Conservation (phyloP, 495 filamentous ascomycete species). For the Trichoderma virens region DNA sequence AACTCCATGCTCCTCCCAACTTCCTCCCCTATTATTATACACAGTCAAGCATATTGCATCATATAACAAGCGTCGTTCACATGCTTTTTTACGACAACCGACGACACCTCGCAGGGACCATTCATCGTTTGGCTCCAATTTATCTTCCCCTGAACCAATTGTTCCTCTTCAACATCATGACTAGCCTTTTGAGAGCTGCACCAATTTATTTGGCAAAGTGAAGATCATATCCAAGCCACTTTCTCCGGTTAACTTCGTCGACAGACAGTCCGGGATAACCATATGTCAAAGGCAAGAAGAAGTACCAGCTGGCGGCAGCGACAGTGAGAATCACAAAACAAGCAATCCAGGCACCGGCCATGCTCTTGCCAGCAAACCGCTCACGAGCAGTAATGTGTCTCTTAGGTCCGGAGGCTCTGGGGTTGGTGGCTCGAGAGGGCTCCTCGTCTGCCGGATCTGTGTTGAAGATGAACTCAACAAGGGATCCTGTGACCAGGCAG, state of each 20-base stretch:
- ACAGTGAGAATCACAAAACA: constrained; percentile 56
- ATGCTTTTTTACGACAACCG: not conserved
- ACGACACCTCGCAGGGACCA: not conserved
- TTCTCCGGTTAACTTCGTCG: constrained; percentile 71
- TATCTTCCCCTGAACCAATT: not conserved
- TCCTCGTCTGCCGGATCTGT: constrained; percentile 60
- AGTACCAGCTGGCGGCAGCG: constrained; percentile 75
- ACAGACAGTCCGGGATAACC: constrained; percentile 86
- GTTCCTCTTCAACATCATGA: not conserved
- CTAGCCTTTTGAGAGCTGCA: not conserved
- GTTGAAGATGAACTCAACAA: constrained; percentile 95
- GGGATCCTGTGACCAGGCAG: constrained; percentile 86
- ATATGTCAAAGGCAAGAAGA: constrained; percentile 92
- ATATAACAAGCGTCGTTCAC: not conserved
- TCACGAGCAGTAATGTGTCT: constrained; percentile 66
- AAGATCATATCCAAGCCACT: constrained; percentile 95
- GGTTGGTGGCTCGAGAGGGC: constrained; percentile 46
- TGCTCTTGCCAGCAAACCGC: constrained; percentile 69
- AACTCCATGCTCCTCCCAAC: not conserved
- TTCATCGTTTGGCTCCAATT: not conserved
- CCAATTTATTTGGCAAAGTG: constrained; percentile 87
- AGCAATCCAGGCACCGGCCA: constrained; percentile 73
- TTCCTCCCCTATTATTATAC: constrained; percentile 1
- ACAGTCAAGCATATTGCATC: not conserved
- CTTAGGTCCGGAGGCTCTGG: constrained; percentile 30